These are phyloP conservation scores for Phytophthora syringae DNA, from an alignment of 352 stramenopile genomes.

Conservation along the genomic window DNA sequence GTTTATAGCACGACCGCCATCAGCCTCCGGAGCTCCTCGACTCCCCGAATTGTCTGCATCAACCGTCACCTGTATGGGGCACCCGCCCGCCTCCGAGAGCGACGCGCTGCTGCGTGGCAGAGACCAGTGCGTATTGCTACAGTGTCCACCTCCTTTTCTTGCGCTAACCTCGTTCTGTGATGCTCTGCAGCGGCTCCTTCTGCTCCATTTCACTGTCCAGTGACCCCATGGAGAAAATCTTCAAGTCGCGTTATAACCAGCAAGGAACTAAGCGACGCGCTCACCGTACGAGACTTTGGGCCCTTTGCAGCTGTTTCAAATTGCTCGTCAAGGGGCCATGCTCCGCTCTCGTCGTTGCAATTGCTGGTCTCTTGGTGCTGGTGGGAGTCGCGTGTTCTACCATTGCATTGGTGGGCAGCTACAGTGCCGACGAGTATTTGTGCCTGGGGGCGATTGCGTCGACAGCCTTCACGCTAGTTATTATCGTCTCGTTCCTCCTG, in stretches of 20 bases:
- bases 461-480: slow-evolving; percentile 69
- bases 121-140: slow-evolving; percentile 41
- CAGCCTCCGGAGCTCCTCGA: background rate
- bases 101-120: slow-evolving; percentile 30
- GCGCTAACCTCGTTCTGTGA: slow-evolving; percentile 1
- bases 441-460: slow-evolving; percentile 80
- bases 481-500: slow-evolving; percentile 73
- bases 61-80: slow-evolving; percentile 19
- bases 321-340: slow-evolving; percentile 24
- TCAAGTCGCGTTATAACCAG: slow-evolving; percentile 28
- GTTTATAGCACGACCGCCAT: too few relatives aligned
- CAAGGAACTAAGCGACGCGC: slow-evolving; percentile 7
- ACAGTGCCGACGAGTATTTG: slow-evolving; percentile 65
- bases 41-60: background rate
- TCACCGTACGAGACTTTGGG: slow-evolving; percentile 9
- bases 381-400: slow-evolving; percentile 47
- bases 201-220: slow-evolving; percentile 70
- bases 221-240: slow-evolving; percentile 50
- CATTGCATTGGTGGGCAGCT: slow-evolving; percentile 36
- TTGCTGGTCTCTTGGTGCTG: slow-evolving; percentile 46
- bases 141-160: background rate
- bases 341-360: slow-evolving; percentile 39
- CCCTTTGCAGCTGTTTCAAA: slow-evolving; percentile 35
- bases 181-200: slow-evolving; percentile 50
- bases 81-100: slow-evolving; percentile 30